Base-by-base conservation (phyloP, 2,329 filamentous ascomycete genomes). In the Drechslerella coelobrocha region DNA sequence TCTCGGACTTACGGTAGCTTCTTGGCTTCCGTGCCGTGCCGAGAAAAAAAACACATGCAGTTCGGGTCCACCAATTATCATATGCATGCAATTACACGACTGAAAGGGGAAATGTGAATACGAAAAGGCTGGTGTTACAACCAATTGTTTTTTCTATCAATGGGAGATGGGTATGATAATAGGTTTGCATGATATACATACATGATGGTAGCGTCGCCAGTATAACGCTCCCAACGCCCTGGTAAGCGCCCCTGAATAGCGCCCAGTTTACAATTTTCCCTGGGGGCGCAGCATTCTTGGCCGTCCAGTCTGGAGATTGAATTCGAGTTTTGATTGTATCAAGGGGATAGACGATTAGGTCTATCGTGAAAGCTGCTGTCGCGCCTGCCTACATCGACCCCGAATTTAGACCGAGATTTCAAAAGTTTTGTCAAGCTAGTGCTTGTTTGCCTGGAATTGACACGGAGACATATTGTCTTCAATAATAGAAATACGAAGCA, bases 311-410 rank as follows among this genome's bases (percentile, higher is more conserved):
- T 12, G 87, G 88, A 57, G 88, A 91, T 78, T 96, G 92, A 51
- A 91, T 84, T 8, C 92, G 85, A 6, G 92, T 96, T 78, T 96
- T 96, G 76, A 96, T 82, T 0, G 92, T 97, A 78, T 96, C 92
- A 14, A 96, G 82, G 0, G 92, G 92, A 76, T 94, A 96, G 34
- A 96, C 85, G 14, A 96, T 82, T 52, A 95, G 82, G 78, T 96
- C 91, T 62, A 96, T 89, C 0, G 89, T 88, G 77, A 96, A 91
- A 24, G 91, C 92, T 73, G 92, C 92, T 59, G 89, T 84, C 59
- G 91, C 91, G 61, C 92, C 92, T 50, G 92, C 91, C 90, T 94
- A 60, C 0, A 21, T 8, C 7, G n/a, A 37, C 23, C 14, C 12
- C 6, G 5, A n/a, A 29, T 7, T 29, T 52, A 7, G n/a, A 45